Conservation (phyloP, 371 early-diverging fungal genomes). For the Mortierella sp. region DNA sequence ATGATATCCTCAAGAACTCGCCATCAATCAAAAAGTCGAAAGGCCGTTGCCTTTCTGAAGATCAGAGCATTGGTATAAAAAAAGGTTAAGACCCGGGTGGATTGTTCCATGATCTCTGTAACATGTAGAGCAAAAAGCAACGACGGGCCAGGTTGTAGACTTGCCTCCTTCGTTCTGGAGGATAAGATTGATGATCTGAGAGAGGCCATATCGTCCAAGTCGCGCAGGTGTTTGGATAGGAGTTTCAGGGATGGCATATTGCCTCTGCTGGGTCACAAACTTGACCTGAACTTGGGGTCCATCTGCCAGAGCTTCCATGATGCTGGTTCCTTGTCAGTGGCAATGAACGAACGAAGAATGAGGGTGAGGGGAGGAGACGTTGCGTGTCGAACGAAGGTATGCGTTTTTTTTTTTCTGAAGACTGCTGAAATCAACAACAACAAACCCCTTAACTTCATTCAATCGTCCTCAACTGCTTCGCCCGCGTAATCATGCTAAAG, state of each 20-base stretch:
- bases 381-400: too few species aligned
- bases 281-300: constrained; percentile 87
- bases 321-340: constrained; percentile 1
- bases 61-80: too few species aligned
- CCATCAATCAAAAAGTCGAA: constrained; percentile 95
- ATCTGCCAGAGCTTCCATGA: constrained; percentile 51
- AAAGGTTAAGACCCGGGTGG: too few species aligned
- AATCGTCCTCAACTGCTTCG: too few species aligned
- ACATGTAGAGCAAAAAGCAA: too few species aligned
- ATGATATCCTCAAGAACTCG: constrained; percentile 81
- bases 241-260: constrained; percentile 82
- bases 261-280: constrained; percentile 77
- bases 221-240: constrained; percentile 87
- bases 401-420: too few species aligned
- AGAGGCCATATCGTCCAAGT: constrained; percentile 87
- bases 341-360: constrained; percentile 1
- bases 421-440: too few species aligned
- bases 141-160: not conserved
- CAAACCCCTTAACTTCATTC: too few species aligned
- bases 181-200: constrained; percentile 86
- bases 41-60: constrained; percentile 78
- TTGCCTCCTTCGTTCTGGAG: constrained; percentile 55
- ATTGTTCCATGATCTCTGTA: constrained; percentile 56
- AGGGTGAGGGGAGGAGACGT: not conserved
- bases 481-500: too few species aligned